Base-by-base conservation (phyloP, 2,329 filamentous ascomycete species). In the Fusarium mangiferae region DNA sequence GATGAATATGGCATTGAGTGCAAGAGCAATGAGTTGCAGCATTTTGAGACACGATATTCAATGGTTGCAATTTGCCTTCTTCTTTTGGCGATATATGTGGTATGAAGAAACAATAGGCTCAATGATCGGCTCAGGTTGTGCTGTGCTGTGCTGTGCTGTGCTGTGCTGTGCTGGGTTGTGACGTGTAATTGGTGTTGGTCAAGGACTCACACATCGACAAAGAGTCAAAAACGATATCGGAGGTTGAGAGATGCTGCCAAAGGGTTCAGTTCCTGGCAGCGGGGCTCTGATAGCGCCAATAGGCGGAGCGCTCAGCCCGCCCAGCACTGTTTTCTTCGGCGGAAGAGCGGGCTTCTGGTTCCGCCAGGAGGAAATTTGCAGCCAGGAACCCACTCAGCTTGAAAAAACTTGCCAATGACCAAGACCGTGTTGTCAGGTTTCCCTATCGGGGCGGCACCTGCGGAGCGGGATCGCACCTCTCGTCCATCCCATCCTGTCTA, bases 321-420 rank as follows among this genome's bases (percentile, higher is more conserved):
- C 71, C 49, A n/a, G 38, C 30, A 36, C 35, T 55, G 28, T 38
- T 55, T 57, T 58, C 20, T 41, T 41, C 22, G 46, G 72, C 72
- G 62, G 67, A 59, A 60, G 33, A 28, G 69, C 72, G 72, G 72
- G 45, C 55, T 65, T 35, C 4, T 26, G 26, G 39, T 64, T 72
- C 71, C 71, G 71, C 71, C 71, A 24, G 49, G 48, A 26, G 35
- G 58, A 56, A 64, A 68, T 52, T 46, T 54, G 33, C 15, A 66
- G 56, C 13, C 41, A 52, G 38, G 36, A 74, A 66, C 39, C 71
- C 71, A 74, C 71, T 68, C 44, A 30, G 46, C 17, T 42, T 17
- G 49, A 68, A 70, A 75, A 76, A 76, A 70, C 67, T 64, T 70
- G 70, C 77, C 77, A 78, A 78, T 78, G 74, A 77, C 74, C 73